Percentiles rank a stretch among this genome's conserved stretches.
phyloP scores from a whole-genome alignment of 805 yeast species.

The Zygotorulaspora sp. region DNA sequence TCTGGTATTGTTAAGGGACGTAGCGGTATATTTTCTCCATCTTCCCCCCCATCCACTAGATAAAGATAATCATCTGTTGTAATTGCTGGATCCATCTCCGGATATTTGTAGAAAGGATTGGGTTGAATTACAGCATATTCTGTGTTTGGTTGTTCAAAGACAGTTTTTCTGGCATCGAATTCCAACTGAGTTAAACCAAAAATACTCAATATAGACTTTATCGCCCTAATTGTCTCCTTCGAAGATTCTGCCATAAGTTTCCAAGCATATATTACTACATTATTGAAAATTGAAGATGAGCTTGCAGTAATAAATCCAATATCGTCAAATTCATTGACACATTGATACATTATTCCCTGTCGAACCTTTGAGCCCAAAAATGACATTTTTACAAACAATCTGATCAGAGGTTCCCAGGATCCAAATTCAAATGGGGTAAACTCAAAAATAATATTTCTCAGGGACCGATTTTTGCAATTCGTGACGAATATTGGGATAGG shows the following conservation, averaged over 20 bases:
- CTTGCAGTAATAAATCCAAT: conserved; percentile 58
- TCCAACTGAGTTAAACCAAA: conserved; percentile 20
- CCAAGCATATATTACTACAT: conserved; percentile 48
- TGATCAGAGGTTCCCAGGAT: conserved; percentile 51
- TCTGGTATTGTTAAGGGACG: conserved; percentile 59
- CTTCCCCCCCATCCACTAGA: conserved; percentile 79
- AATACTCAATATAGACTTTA: conserved; percentile 31
- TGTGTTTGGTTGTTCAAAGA: conserved; percentile 11
- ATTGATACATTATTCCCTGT: conserved; percentile 42
- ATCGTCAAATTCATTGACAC: conserved; percentile 54
- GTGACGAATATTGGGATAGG: conserved; percentile 49
- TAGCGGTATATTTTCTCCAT: conserved; percentile 66
- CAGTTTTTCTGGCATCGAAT: conserved; percentile 3
- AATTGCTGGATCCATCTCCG: conserved; percentile 21
- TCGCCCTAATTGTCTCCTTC: conserved; percentile 34
- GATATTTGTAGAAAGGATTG: conserved; percentile 50
- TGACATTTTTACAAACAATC: conserved; percentile 46
- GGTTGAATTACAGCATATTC: conserved; percentile 60
- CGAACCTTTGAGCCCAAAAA: conserved; percentile 49
- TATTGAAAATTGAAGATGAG: conserved; percentile 59
- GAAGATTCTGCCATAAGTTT: conserved; percentile 34
- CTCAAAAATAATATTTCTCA: conserved; percentile 43
- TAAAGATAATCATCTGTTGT: conserved; percentile 35
- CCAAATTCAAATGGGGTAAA: conserved; percentile 66
- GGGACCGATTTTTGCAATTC: conserved; percentile 40